These are phyloP conservation scores for Casuarina cunninghamiana DNA, from an alignment of 306 rosid genomes.

Conservation along the genomic window DNA sequence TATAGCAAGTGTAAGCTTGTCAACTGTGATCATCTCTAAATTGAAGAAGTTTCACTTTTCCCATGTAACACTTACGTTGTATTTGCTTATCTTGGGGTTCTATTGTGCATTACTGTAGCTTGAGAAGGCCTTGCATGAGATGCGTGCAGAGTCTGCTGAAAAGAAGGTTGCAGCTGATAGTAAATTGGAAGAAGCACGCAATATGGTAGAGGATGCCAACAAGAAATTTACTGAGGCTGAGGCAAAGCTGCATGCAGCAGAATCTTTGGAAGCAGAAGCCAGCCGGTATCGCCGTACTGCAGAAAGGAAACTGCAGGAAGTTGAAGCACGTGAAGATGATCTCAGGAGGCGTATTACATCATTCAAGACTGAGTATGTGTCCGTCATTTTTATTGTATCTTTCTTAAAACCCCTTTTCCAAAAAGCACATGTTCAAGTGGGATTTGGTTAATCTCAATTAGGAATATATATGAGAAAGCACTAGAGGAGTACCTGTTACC, in stretches of 20 bases:
- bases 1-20: constrained; percentile 81
- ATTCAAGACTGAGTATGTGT: constrained; percentile 80
- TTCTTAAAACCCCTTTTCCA: neutral
- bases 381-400: neutral
- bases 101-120: constrained; percentile 49
- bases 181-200: constrained; percentile 67
- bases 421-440: neutral
- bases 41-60: neutral
- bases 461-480: neutral
- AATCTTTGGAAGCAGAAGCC: constrained; percentile 79
- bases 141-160: constrained; percentile 94
- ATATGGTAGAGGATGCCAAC: constrained; percentile 67
- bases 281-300: constrained; percentile 59
- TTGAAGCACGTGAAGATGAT: constrained; percentile 93
- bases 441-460: neutral
- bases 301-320: constrained; percentile 86
- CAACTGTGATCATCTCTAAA: neutral
- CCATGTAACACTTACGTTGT: neutral
- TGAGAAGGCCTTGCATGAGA: constrained; percentile 88
- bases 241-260: constrained; percentile 64
- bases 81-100: constrained; percentile 7
- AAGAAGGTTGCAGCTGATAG: constrained; percentile 85
- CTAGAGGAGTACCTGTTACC: neutral
- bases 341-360: constrained; percentile 66
- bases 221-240: constrained; percentile 68